These are phyloP conservation scores for Pisolithus albus DNA, from an alignment of 768 basidiomycete genomes.

Conservation along the genomic window DNA sequence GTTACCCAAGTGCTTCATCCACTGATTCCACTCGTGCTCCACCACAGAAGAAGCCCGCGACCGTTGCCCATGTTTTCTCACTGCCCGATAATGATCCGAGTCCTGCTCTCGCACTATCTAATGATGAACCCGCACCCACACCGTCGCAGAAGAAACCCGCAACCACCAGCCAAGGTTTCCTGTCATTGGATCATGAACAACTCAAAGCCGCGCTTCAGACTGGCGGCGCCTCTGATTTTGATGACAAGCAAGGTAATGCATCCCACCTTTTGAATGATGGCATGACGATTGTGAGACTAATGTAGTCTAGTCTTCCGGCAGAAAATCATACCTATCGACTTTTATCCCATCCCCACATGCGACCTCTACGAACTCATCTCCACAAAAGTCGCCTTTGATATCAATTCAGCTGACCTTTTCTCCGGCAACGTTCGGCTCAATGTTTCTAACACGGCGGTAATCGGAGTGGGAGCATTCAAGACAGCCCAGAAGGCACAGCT, in stretches of 20 bases:
- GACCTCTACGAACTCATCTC: background rate
- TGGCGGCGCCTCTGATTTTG: background rate
- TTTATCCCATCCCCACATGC: background rate
- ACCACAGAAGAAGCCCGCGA: background rate
- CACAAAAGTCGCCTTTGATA: background rate
- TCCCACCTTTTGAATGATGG: background rate
- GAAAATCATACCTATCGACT: background rate
- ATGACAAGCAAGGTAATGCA: constrained; percentile 2
- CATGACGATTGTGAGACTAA: background rate
- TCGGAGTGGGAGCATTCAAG: constrained; percentile 7
- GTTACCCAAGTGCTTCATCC: background rate
- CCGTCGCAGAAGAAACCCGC: background rate
- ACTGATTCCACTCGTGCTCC: background rate
- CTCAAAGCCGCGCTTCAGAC: constrained; percentile 1
- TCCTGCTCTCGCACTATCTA: too few species aligned
- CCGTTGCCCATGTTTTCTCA: background rate
- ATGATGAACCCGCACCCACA: too few species aligned
- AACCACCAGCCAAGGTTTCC: background rate
- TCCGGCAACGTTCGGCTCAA: background rate
- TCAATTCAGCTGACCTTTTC: background rate
- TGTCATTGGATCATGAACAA: background rate
- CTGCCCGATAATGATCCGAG: too few species aligned
- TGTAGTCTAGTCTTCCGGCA: background rate
- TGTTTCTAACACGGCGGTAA: background rate
- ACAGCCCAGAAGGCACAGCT: constrained; percentile 4